Percentiles rank a stretch among this genome's conserved stretches.
Evolutionary conservation across 2,329 filamentous ascomycete genomes (phyloP).

Genomic region (Aspergillus flavus): DNA sequence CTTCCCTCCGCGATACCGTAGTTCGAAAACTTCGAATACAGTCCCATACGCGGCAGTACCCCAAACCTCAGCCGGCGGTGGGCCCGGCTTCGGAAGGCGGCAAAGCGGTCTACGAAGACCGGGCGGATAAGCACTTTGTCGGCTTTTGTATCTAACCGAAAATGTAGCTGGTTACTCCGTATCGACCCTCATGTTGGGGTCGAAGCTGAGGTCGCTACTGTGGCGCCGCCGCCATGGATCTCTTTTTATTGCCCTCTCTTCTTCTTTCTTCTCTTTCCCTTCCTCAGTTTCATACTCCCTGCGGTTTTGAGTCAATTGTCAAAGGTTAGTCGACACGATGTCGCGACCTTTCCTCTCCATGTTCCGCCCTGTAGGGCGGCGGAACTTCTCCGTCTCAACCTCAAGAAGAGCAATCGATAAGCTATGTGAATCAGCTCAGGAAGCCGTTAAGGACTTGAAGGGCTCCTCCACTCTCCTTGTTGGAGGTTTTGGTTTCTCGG

Average conservation of each 20-base stretch:
- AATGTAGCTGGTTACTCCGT: slow-evolving; percentile 9
- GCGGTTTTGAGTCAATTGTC: slow-evolving; percentile 8
- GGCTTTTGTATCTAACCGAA: slow-evolving; percentile 28
- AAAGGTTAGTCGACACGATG: slow-evolving; percentile 26
- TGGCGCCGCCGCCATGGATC: slow-evolving; percentile 2
- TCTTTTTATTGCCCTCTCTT: slow-evolving; percentile 17
- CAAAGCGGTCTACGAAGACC: slow-evolving; percentile 9
- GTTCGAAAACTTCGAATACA: neutral
- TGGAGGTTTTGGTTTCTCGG: slow-evolving; percentile 78
- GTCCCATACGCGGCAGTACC: neutral
- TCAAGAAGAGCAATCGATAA: slow-evolving; percentile 72
- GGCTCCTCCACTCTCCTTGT: slow-evolving; percentile 72
- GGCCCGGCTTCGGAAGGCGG: slow-evolving; percentile 22
- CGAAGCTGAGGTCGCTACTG: neutral
- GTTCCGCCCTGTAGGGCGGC: slow-evolving; percentile 42
- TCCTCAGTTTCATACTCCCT: slow-evolving; percentile 2
- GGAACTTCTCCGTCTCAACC: slow-evolving; percentile 67
- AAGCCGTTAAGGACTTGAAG: slow-evolving; percentile 71
- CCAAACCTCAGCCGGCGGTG: slow-evolving; percentile 1
- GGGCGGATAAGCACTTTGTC: slow-evolving; percentile 32
- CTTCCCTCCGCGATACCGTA: neutral
- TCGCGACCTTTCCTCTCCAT: slow-evolving; percentile 32
- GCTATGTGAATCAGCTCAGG: slow-evolving; percentile 68
- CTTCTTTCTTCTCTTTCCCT: slow-evolving; percentile 9
- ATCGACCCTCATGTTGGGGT: slow-evolving; percentile 14